Percentiles rank a stretch among this genome's conserved stretches.
Evolutionary conservation across 129 eudicot genomes (phyloP).

Genomic region (Daucus carota): DNA sequence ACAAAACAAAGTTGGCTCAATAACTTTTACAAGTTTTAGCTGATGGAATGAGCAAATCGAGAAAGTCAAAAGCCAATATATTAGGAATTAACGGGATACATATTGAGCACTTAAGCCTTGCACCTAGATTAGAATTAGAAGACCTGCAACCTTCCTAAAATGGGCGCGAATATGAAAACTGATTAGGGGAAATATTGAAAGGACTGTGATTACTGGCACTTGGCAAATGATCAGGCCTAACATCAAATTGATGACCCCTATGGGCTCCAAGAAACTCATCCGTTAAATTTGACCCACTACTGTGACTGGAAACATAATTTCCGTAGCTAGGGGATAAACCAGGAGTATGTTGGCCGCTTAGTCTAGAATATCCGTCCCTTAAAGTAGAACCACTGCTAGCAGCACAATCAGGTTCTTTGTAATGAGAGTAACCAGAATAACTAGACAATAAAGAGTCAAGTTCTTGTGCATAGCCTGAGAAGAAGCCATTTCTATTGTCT

Average conservation of each 20-base stretch:
- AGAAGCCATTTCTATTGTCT: slow-evolving; percentile 28
- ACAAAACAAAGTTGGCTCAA: background rate
- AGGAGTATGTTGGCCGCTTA: background rate
- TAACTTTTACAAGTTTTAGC: background rate
- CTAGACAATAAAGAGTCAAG: slow-evolving; percentile 32
- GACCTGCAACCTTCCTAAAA: background rate
- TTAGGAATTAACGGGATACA: background rate
- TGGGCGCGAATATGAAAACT: background rate
- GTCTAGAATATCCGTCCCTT: background rate
- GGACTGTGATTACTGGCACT: background rate
- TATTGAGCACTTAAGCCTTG: background rate
- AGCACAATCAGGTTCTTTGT: slow-evolving; percentile 25
- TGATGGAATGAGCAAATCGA: background rate
- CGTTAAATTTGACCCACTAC: background rate
- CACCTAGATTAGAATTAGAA: background rate
- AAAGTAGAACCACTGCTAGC: background rate
- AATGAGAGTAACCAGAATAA: slow-evolving; percentile 35
- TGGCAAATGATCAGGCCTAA: background rate
- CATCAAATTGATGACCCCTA: slow-evolving; percentile 18
- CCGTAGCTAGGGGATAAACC: background rate
- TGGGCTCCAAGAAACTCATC: background rate
- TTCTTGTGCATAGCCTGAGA: slow-evolving; percentile 48
- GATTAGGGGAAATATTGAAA: background rate
- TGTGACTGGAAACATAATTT: background rate
- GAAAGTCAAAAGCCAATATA: background rate